A percentile compares a stretch with the other conserved stretches of the same genome.
Evolutionary conservation across 441 rosid species (phyloP).

Genomic region (Eruca vesicaria): DNA sequence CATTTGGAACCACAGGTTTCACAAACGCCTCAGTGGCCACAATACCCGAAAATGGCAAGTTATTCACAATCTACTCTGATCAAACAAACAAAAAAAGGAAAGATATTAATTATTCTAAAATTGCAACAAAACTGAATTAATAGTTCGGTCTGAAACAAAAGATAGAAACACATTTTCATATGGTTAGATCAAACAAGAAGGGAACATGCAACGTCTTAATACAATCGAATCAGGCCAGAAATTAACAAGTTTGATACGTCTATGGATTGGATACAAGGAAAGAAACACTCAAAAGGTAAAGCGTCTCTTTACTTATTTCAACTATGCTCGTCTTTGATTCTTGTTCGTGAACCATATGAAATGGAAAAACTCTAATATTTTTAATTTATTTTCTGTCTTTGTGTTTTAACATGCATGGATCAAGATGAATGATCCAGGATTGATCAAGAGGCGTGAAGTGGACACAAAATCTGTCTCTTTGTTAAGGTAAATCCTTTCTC

Average conservation of each 20-base stretch:
- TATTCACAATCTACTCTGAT: conserved; percentile 40
- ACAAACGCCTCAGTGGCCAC: conserved; percentile 77
- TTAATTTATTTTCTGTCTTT: too few species aligned
- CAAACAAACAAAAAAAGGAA: conserved; percentile 16
- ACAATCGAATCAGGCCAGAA: background rate
- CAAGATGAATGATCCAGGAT: too few species aligned
- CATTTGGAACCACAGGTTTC: conserved; percentile 39
- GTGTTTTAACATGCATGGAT: too few species aligned
- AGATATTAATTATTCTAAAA: conserved; percentile 15
- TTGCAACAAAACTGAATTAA: background rate
- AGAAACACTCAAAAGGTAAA: too few species aligned
- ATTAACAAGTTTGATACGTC: background rate
- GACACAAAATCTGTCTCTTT: too few species aligned
- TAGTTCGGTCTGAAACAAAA: conserved; percentile 8
- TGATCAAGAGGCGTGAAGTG: too few species aligned
- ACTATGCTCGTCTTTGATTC: too few species aligned
- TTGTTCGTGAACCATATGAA: too few species aligned
- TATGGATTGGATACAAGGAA: conserved; percentile 1
- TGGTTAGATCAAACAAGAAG: conserved; percentile 12
- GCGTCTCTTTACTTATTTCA: too few species aligned
- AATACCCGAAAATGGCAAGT: conserved; percentile 53
- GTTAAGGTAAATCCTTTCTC: too few species aligned
- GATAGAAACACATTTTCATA: conserved; percentile 18
- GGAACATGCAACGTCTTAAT: conserved; percentile 19
- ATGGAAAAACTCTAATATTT: too few species aligned